phyloP scores from a whole-genome alignment of 495 filamentous ascomycete genomes.

The Lindgomyces ingoldianus region DNA sequence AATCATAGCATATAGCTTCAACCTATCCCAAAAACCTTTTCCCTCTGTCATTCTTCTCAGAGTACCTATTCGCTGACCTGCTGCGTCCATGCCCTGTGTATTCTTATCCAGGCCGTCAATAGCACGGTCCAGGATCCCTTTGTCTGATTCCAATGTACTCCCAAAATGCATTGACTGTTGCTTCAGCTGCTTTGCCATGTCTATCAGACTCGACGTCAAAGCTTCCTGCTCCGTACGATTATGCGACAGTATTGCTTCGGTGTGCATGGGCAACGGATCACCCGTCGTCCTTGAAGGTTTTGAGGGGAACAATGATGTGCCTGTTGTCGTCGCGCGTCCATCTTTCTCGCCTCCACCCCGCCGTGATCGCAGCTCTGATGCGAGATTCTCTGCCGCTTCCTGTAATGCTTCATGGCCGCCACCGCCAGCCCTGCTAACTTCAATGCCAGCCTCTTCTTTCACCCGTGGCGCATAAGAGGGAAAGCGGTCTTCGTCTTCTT shows the following conservation, averaged over 20 bases:
- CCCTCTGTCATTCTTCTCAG: constrained; percentile 77
- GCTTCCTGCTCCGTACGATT: constrained; percentile 79
- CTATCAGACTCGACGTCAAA: constrained; percentile 76
- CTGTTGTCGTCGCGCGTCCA: constrained; percentile 33
- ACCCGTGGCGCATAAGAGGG: constrained; percentile 40
- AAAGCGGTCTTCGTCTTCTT: constrained; percentile 31
- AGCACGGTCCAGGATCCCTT: constrained; percentile 65
- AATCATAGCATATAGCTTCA: constrained; percentile 83
- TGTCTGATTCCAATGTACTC: constrained; percentile 69
- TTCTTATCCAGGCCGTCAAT: constrained; percentile 75
- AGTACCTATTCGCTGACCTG: constrained; percentile 71
- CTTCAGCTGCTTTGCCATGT: constrained; percentile 78
- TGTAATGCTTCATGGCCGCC: constrained; percentile 29
- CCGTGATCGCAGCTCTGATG: constrained; percentile 42
- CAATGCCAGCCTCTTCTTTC: constrained; percentile 33
- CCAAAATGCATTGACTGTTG: constrained; percentile 69
- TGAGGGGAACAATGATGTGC: constrained; percentile 37
- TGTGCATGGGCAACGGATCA: constrained; percentile 45
- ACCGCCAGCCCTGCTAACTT: constrained; percentile 27
- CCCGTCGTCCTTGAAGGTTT: constrained; percentile 33
- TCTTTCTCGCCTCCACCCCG: constrained; percentile 1
- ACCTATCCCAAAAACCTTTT: constrained; percentile 80
- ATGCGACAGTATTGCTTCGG: constrained; percentile 69
- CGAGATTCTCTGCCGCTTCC: constrained; percentile 31
- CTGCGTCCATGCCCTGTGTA: constrained; percentile 69